phyloP scores from a whole-genome alignment of 441 rosid genomes.

The Erodium texanum region DNA sequence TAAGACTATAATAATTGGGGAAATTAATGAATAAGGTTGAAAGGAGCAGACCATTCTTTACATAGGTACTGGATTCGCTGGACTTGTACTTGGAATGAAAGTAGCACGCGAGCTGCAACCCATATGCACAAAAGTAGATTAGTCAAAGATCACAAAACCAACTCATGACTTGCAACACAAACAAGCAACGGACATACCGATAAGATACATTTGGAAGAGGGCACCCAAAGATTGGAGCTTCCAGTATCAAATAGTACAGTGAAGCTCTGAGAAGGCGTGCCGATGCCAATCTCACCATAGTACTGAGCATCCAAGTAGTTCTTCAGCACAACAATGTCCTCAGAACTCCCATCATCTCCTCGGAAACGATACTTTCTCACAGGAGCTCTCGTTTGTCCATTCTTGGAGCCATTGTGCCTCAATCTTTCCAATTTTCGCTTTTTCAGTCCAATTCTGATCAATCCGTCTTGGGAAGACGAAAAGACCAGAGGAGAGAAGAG shows the following conservation, averaged over 20 bases:
- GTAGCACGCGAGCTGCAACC: constrained; percentile 50
- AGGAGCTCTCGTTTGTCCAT: constrained; percentile 13
- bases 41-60: constrained; percentile 38
- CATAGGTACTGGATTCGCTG: constrained; percentile 44
- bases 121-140: constrained; percentile 2
- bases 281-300: constrained; percentile 59
- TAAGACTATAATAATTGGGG: not conserved
- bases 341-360: not conserved
- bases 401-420: not conserved
- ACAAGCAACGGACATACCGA: constrained; percentile 28
- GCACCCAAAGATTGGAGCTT: constrained; percentile 67
- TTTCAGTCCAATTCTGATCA: constrained; percentile 2
- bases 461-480: constrained; percentile 1
- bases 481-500: not conserved
- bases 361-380: not conserved
- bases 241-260: constrained; percentile 61
- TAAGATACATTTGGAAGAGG: constrained; percentile 43
- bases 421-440: not conserved
- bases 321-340: not conserved
- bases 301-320: not conserved
- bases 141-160: not conserved
- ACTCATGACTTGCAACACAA: not conserved
- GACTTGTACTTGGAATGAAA: constrained; percentile 59
- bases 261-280: constrained; percentile 58
- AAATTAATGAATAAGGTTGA: not conserved